These are phyloP conservation scores for Antrodiella citrinella DNA, from an alignment of 768 basidiomycete genomes.

Conservation along the genomic window DNA sequence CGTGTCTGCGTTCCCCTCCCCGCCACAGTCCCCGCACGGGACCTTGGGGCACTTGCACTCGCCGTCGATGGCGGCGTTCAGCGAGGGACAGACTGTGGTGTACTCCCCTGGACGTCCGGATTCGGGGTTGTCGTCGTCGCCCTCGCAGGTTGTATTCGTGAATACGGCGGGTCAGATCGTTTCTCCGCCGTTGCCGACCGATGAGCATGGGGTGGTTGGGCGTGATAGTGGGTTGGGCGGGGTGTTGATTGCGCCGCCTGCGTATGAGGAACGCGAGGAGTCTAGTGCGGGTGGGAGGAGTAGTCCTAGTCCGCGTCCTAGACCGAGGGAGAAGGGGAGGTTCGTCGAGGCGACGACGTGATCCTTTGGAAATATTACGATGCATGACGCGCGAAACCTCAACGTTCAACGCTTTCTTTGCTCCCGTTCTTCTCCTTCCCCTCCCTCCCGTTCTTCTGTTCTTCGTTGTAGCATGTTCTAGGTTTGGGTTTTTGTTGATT, in stretches of 20 bases:
- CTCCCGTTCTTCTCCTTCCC: too few species aligned
- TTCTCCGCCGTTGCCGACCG: neutral
- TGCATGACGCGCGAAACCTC: too few species aligned
- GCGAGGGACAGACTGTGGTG: neutral
- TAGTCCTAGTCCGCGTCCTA: neutral
- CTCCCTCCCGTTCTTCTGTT: too few species aligned
- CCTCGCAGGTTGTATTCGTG: neutral
- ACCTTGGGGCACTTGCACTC: too few species aligned
- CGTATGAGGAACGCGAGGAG: neutral
- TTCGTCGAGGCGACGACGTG: too few species aligned
- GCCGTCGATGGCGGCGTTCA: neutral
- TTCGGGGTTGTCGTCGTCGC: neutral
- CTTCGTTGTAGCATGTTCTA: too few species aligned
- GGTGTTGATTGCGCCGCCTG: neutral
- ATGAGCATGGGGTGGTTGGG: neutral
- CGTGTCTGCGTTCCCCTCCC: neutral
- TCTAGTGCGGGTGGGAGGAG: neutral
- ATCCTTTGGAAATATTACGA: too few species aligned
- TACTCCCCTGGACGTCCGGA: neutral
- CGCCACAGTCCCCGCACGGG: neutral
- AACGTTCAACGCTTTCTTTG: too few species aligned
- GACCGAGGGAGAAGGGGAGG: neutral
- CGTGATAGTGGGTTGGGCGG: too few species aligned
- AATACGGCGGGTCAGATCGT: neutral
- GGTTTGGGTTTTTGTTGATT: too few species aligned